Percentiles rank a stretch among this genome's conserved stretches.
phyloP scores from a whole-genome alignment of 192 early-diverging fungal species.

The Coemansia sp. region DNA sequence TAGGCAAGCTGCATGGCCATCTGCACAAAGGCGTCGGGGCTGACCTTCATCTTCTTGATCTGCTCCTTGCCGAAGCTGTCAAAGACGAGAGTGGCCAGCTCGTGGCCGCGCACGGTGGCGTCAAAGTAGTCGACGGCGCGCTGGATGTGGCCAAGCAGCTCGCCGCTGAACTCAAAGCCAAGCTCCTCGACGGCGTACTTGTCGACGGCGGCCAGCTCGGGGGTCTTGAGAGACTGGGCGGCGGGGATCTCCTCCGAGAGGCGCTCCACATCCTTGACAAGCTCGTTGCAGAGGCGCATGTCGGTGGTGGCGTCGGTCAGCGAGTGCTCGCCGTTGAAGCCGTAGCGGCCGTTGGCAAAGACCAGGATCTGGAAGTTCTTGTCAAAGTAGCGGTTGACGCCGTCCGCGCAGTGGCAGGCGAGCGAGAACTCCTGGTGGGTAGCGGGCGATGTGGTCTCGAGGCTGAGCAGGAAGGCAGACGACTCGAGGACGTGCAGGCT shows the following conservation, averaged over 20 bases:
- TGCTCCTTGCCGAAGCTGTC: constrained; percentile 70
- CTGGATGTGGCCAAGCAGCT: constrained; percentile 52
- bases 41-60: constrained; percentile 59
- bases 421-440: constrained; percentile 69
- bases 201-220: constrained; percentile 23
- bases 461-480: constrained; percentile 72
- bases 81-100: constrained; percentile 64
- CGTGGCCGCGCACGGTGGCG: constrained; percentile 59
- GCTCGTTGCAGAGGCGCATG: constrained; percentile 64
- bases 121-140: constrained; percentile 64
- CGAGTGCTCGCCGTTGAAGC: constrained; percentile 71
- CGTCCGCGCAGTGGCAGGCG: constrained; percentile 80
- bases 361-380: constrained; percentile 75
- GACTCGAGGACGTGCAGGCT: constrained; percentile 68
- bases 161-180: constrained; percentile 53
- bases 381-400: constrained; percentile 73
- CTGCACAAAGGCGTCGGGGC: constrained; percentile 70
- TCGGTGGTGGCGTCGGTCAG: constrained; percentile 79
- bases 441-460: constrained; percentile 67
- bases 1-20: constrained; percentile 75
- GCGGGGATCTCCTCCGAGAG: constrained; percentile 21
- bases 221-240: constrained; percentile 5
- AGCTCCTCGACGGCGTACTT: constrained; percentile 41
- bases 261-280: constrained; percentile 57
- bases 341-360: constrained; percentile 77